These are phyloP conservation scores for Dalechampia spathulata DNA, from an alignment of 441 rosid species.

Conservation along the genomic window DNA sequence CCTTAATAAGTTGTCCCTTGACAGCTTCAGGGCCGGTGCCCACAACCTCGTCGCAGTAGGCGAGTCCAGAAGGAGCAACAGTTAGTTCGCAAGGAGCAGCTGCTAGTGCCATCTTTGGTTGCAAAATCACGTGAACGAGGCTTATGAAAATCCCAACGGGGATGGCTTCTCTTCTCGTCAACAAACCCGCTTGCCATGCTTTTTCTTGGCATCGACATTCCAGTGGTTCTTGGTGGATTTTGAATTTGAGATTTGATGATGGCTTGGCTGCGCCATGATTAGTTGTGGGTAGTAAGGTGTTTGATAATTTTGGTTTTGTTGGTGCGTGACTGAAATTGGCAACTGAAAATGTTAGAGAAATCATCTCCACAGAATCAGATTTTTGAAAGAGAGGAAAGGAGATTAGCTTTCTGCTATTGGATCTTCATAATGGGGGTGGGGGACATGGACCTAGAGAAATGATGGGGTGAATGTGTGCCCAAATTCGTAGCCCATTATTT, in stretches of 20 bases:
- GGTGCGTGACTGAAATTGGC: constrained; percentile 25
- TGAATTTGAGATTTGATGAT: constrained; percentile 16
- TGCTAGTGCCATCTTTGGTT: constrained; percentile 26
- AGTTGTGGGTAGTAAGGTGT: constrained; percentile 6
- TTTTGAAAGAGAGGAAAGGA: constrained; percentile 9
- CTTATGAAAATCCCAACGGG: constrained; percentile 30
- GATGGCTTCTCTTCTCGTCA: constrained; percentile 59
- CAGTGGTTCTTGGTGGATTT: constrained; percentile 15
- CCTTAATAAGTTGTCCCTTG: constrained; percentile 87
- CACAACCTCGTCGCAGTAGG: constrained; percentile 69
- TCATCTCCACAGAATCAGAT: constrained; percentile 34
- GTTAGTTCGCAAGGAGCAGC: constrained; percentile 48
- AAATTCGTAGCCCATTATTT: no score
- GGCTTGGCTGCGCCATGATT: constrained; percentile 1
- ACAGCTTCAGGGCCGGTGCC: constrained; percentile 72
- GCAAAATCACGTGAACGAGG: constrained; percentile 28
- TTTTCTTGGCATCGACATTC: constrained; percentile 11
- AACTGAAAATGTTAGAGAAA: constrained; percentile 42
- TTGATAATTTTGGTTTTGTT: constrained; percentile 18
- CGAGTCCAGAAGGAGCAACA: constrained; percentile 79
- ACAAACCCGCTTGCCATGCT: constrained; percentile 13
- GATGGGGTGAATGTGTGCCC: no score
- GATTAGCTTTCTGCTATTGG: no score
- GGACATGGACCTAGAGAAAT: no score
- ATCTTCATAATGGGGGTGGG: no score